phyloP scores from a whole-genome alignment of 2,329 filamentous ascomycete genomes.

The Zasmidium angulare region DNA sequence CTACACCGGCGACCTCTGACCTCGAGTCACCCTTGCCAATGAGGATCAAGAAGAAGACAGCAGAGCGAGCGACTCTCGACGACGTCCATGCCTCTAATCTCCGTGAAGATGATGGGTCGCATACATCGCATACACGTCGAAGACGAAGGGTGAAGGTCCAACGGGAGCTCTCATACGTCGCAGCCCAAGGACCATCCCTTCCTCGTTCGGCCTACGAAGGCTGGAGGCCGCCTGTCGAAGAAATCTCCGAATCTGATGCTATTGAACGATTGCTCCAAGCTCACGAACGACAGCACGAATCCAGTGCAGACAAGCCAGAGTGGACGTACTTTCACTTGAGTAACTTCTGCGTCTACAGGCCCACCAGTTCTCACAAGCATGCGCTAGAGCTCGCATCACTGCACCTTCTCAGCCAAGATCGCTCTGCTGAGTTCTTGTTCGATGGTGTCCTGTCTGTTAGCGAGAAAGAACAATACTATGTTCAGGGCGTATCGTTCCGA shows the following conservation, averaged over 20 bases:
- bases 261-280: constrained; percentile 4
- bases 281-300: neutral
- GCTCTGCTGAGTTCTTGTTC: constrained; percentile 49
- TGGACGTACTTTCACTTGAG: constrained; percentile 16
- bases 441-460: constrained; percentile 60
- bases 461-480: constrained; percentile 45
- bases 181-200: neutral
- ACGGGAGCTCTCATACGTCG: neutral
- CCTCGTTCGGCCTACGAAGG: constrained; percentile 11
- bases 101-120: neutral
- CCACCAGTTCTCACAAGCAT: constrained; percentile 2
- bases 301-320: constrained; percentile 5
- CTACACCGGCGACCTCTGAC: neutral
- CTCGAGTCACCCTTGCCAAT: neutral
- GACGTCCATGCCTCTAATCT: neutral
- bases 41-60: neutral
- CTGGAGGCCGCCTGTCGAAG: constrained; percentile 4
- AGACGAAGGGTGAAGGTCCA: neutral
- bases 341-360: constrained; percentile 21
- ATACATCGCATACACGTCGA: neutral
- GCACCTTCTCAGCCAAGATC: constrained; percentile 14
- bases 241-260: constrained; percentile 8
- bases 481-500: constrained; percentile 58
- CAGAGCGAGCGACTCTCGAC: neutral
- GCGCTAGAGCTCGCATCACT: constrained; percentile 15